Conservation (phyloP, 2,329 filamentous ascomycete genomes). For the Paecilomyces fulvus region DNA sequence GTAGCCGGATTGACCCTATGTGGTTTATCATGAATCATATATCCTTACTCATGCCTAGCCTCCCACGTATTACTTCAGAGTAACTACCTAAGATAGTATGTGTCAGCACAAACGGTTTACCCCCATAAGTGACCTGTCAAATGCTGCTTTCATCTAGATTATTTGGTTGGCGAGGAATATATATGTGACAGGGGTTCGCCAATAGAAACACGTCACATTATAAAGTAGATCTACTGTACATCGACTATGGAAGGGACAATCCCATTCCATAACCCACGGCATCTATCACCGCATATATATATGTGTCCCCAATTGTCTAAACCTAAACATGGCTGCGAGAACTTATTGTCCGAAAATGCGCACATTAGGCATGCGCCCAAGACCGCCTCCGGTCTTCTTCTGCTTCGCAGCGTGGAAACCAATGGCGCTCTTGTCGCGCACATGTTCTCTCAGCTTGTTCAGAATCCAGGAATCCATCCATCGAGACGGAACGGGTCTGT, state of each 20-base stretch:
- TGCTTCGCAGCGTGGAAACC: slow-evolving; percentile 32
- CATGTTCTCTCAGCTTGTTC: slow-evolving; percentile 67
- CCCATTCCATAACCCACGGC: not conserved
- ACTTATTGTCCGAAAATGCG: slow-evolving; percentile 25
- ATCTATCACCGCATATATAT: not conserved
- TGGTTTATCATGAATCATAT: not conserved
- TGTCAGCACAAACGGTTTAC: not conserved
- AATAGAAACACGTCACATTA: too few species aligned
- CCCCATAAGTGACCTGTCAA: too few species aligned
- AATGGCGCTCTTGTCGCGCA: slow-evolving; percentile 57
- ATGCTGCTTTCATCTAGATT: too few species aligned
- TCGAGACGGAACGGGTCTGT: slow-evolving; percentile 75
- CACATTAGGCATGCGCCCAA: slow-evolving; percentile 43
- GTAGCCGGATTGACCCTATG: not conserved
- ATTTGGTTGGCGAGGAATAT: too few species aligned
- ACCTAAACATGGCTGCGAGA: slow-evolving; percentile 14
- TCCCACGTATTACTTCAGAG: not conserved
- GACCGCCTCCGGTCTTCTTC: slow-evolving; percentile 30
- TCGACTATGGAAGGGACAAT: not conserved
- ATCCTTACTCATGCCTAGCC: not conserved
- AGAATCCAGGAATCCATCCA: slow-evolving; percentile 83
- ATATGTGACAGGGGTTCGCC: too few species aligned
- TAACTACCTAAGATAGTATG: not conserved
- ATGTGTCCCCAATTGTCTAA: not conserved
- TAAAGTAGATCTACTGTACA: slow-evolving; percentile 6